These are phyloP conservation scores for Diutina neorugosa DNA, from an alignment of 1,139 yeast species.

Conservation along the genomic window DNA sequence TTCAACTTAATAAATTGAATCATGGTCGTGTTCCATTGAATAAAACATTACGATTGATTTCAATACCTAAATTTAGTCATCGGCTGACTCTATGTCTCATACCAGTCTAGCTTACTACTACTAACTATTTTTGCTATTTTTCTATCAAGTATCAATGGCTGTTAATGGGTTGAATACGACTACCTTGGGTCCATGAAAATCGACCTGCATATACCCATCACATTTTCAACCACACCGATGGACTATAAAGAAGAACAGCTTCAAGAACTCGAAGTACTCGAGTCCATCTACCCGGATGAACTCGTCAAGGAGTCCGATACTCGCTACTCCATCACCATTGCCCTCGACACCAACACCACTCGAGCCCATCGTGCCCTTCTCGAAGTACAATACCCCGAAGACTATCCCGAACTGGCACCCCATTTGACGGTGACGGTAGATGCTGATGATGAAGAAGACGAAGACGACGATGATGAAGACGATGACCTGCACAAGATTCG, in stretches of 20 bases:
- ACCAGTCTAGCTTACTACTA: too few species aligned
- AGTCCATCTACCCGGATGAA: slow-evolving; percentile 91
- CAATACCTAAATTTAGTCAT: too few species aligned
- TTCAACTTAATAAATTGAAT: too few species aligned
- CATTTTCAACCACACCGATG: slow-evolving; percentile 25
- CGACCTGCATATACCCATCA: neutral
- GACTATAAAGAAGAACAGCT: slow-evolving; percentile 62
- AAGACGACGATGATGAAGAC: slow-evolving; percentile 16
- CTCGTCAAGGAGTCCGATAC: slow-evolving; percentile 31
- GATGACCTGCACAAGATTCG: slow-evolving; percentile 20
- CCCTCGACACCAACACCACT: slow-evolving; percentile 48
- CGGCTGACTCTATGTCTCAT: too few species aligned
- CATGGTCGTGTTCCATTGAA: too few species aligned
- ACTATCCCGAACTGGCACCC: slow-evolving; percentile 65
- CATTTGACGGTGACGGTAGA: slow-evolving; percentile 29
- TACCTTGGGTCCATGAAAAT: too few species aligned
- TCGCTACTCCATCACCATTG: slow-evolving; percentile 33
- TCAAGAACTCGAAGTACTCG: slow-evolving; percentile 74
- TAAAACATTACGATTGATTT: too few species aligned
- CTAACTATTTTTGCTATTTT: too few species aligned
- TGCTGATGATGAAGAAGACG: slow-evolving; percentile 15
- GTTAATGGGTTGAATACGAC: too few species aligned
- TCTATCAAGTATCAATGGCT: too few species aligned
- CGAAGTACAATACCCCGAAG: slow-evolving; percentile 52
- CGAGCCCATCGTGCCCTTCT: slow-evolving; percentile 40